Evolutionary conservation across 2,329 filamentous ascomycete genomes (phyloP).

Genomic region (Diaporthe eres): DNA sequence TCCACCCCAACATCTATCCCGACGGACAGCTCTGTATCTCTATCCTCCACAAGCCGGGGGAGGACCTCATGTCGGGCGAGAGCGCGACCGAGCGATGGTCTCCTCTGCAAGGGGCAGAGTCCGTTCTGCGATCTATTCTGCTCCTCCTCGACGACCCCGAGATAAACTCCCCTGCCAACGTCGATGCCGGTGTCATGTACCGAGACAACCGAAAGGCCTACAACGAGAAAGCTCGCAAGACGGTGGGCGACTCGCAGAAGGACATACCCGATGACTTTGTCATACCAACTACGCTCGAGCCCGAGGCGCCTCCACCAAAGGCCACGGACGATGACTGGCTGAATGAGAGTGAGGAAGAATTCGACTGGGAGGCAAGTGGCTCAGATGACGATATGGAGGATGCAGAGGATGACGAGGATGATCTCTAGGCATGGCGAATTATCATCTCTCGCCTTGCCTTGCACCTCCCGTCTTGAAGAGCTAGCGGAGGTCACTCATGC

Average conservation of each 20-base stretch:
- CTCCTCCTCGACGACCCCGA: conserved; percentile 95
- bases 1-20: conserved; percentile 93
- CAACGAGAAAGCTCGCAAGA: conserved; percentile 75
- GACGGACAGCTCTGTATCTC: conserved; percentile 96
- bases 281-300: conserved; percentile 83
- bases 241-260: conserved; percentile 80
- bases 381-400: conserved; percentile 72
- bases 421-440: conserved; percentile 59
- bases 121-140: conserved; percentile 91
- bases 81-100: conserved; percentile 93
- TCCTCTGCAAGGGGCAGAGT: conserved; percentile 93
- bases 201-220: conserved; percentile 80
- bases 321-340: conserved; percentile 83
- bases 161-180: conserved; percentile 93
- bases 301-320: conserved; percentile 72
- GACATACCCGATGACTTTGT: conserved; percentile 85
- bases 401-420: conserved; percentile 71
- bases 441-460: conserved; percentile 15
- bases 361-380: conserved; percentile 81
- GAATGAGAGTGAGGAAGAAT: conserved; percentile 83
- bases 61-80: conserved; percentile 94
- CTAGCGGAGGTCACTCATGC: background rate
- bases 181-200: conserved; percentile 90
- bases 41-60: conserved; percentile 92
- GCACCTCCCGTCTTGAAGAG: background rate